phyloP scores from a whole-genome alignment of 148 eudicot species.

The Chenopodium suecicum region DNA sequence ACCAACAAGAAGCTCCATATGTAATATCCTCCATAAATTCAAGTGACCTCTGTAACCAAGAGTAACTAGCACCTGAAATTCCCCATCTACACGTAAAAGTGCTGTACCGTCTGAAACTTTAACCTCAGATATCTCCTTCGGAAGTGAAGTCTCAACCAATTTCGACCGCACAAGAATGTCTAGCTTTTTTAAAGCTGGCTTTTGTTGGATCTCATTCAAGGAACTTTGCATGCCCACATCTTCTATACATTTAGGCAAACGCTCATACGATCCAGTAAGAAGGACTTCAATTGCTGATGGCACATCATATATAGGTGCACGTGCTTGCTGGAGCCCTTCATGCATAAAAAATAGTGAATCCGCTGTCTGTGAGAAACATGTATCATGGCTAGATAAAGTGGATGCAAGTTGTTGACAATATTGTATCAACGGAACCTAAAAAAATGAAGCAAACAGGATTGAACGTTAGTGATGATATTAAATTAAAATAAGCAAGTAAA shows the following conservation, averaged over 20 bases:
- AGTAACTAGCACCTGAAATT: conserved; percentile 88
- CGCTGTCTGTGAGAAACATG: conserved; percentile 94
- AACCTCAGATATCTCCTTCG: conserved; percentile 75
- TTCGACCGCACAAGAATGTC: conserved; percentile 86
- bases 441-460: conserved; percentile 2
- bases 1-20: conserved; percentile 97
- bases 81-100: conserved; percentile 80
- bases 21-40: conserved; percentile 95
- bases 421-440: conserved; percentile 96
- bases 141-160: conserved; percentile 76
- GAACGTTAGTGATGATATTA: neutral
- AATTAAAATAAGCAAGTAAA: neutral
- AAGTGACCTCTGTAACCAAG: conserved; percentile 98
- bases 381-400: conserved; percentile 88
- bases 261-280: conserved; percentile 86
- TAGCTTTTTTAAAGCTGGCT: conserved; percentile 78
- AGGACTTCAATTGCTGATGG: conserved; percentile 94
- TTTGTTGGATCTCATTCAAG: conserved; percentile 68
- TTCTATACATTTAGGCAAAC: conserved; percentile 90
- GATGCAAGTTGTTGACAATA: conserved; percentile 89
- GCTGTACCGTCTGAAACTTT: conserved; percentile 89
- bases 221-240: conserved; percentile 82
- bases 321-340: conserved; percentile 96
- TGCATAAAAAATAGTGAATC: conserved; percentile 98
- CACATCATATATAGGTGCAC: conserved; percentile 98